These are phyloP conservation scores for Thermothelomyces thermophilus DNA, from an alignment of 2,329 filamentous ascomycete species.

Conservation along the genomic window DNA sequence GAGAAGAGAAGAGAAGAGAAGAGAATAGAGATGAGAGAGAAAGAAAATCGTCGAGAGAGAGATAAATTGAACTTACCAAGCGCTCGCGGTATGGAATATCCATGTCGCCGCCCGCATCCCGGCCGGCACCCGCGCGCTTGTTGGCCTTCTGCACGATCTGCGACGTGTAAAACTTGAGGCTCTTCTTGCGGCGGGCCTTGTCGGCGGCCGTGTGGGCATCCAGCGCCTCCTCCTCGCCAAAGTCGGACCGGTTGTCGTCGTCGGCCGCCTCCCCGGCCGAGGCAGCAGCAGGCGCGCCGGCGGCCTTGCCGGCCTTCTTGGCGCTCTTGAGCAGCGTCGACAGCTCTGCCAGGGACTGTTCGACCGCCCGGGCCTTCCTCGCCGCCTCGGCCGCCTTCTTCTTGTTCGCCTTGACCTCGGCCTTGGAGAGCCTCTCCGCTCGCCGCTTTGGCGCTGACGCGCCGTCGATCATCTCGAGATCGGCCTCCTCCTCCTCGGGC, in stretches of 20 bases:
- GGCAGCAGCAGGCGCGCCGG: constrained; percentile 32
- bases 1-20: too few species aligned
- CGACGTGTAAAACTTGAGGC: constrained; percentile 93
- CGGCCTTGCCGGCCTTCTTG: constrained; percentile 33
- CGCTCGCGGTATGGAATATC: constrained; percentile 88
- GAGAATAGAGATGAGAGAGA: too few species aligned
- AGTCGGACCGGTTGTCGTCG: constrained; percentile 69
- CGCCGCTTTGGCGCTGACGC: constrained; percentile 21
- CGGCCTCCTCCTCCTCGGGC: constrained; percentile 31
- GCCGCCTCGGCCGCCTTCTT: constrained; percentile 39
- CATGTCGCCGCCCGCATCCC: constrained; percentile 69
- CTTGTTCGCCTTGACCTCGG: constrained; percentile 32
- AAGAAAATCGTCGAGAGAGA: too few species aligned
- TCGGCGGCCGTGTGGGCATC: constrained; percentile 74
- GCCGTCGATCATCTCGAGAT: constrained; percentile 22
- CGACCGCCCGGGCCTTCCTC: constrained; percentile 50
- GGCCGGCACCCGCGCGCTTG: constrained; percentile 67
- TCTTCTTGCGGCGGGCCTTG: constrained; percentile 86
- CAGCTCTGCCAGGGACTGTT: constrained; percentile 64
- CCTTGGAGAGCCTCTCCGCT: constrained; percentile 31
- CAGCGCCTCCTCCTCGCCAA: constrained; percentile 81
- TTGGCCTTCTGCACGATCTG: constrained; percentile 94
- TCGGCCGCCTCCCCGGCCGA: constrained; percentile 35
- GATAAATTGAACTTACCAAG: constrained; percentile 40
- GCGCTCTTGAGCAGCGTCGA: constrained; percentile 51